Evolutionary conservation across 352 stramenopile genomes (phyloP).

Genomic region (Phytophthora syringae): DNA sequence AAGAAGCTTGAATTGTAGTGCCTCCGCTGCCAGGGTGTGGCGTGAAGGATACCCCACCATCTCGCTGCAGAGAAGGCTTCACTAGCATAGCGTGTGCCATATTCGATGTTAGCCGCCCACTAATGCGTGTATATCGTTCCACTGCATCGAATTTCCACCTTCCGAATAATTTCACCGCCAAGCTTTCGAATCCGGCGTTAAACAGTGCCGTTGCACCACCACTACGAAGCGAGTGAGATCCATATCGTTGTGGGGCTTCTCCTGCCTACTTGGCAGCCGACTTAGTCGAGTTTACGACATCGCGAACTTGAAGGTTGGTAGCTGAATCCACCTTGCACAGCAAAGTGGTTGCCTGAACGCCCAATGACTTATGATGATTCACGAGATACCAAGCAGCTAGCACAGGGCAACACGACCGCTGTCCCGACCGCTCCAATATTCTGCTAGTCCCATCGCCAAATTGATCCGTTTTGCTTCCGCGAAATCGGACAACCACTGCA

Average conservation of each 20-base stretch:
- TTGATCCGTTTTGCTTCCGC: conserved; percentile 12
- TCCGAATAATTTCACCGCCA: conserved; percentile 4
- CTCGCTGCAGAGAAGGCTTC: too few relatives aligned
- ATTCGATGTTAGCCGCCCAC: too few relatives aligned
- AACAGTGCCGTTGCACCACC: conserved; percentile 12
- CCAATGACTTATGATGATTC: not conserved
- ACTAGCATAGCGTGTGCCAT: too few relatives aligned
- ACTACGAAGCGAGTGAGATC: conserved; percentile 11
- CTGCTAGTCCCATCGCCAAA: conserved; percentile 4
- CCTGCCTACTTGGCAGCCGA: not conserved
- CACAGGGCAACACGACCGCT: conserved; percentile 7
- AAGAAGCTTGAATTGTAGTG: too few relatives aligned
- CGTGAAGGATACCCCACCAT: too few relatives aligned
- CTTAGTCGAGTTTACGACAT: conserved; percentile 1
- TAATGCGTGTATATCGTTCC: too few relatives aligned
- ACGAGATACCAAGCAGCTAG: conserved; percentile 6
- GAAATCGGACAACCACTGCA: not conserved
- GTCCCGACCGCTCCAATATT: conserved; percentile 1
- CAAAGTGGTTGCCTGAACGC: not conserved
- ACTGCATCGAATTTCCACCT: conserved; percentile 7
- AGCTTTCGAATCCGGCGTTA: conserved; percentile 3
- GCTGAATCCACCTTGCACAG: conserved; percentile 6
- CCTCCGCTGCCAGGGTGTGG: too few relatives aligned
- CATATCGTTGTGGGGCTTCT: conserved; percentile 1
- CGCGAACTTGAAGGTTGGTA: conserved; percentile 2